Percentiles rank a stretch among this genome's conserved stretches.
Evolutionary conservation across 148 eudicot genomes (phyloP).

Genomic region (Persicaria tinctoria): DNA sequence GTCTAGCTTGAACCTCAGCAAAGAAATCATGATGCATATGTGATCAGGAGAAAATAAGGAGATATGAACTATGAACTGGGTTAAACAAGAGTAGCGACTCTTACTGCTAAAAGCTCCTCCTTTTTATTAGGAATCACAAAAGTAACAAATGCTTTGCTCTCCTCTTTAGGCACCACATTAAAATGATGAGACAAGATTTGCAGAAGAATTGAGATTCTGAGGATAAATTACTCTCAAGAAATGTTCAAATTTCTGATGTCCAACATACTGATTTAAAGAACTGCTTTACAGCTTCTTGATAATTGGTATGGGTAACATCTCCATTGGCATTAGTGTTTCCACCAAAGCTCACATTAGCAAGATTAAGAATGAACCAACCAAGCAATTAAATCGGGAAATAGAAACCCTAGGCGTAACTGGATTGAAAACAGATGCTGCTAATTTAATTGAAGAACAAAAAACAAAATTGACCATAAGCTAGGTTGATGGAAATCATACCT

Average conservation of each 20-base stretch:
- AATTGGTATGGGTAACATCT: conserved; percentile 5
- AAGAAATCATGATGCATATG: conserved; percentile 38
- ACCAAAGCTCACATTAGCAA: conserved; percentile 56
- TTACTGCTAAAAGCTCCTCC: conserved; percentile 63
- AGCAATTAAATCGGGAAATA: no score
- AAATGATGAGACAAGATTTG: conserved; percentile 30
- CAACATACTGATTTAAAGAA: conserved; percentile 60
- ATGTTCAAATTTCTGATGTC: not conserved
- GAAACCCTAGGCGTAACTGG: no score
- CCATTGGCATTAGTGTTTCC: conserved; percentile 17
- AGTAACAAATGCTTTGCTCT: conserved; percentile 62
- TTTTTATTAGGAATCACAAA: conserved; percentile 63
- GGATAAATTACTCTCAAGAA: not conserved
- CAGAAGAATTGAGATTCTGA: not conserved
- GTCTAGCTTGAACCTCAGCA: conserved; percentile 67
- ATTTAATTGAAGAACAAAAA: no score
- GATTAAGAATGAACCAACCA: no score
- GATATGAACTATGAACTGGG: not conserved
- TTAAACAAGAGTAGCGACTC: not conserved
- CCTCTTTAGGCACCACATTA: conserved; percentile 67
- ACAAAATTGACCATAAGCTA: no score
- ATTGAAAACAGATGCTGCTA: no score
- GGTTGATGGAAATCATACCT: no score
- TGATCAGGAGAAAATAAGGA: not conserved
- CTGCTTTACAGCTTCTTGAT: conserved; percentile 47